These are phyloP conservation scores for Umbelopsis vinacea DNA, from an alignment of 192 early-diverging fungal species.

Conservation along the genomic window DNA sequence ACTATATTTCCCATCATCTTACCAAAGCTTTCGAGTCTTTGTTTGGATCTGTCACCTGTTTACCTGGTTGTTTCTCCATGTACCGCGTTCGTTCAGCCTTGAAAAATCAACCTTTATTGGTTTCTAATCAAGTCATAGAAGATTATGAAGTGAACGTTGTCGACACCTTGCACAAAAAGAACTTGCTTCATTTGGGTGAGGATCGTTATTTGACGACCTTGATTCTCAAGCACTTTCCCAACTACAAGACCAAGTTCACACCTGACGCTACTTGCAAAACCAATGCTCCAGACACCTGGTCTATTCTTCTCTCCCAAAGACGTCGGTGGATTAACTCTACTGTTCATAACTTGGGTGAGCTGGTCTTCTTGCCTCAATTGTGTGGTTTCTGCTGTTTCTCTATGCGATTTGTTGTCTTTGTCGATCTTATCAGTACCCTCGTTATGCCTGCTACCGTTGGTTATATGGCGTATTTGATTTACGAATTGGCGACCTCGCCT, in stretches of 20 bases:
- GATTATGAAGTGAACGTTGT: slow-evolving; percentile 95
- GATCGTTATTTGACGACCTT: slow-evolving; percentile 97
- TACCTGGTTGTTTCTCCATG: slow-evolving; percentile 99
- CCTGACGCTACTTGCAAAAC: slow-evolving; percentile 93
- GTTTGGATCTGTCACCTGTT: slow-evolving; percentile 96
- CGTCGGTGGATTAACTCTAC: slow-evolving; percentile 99
- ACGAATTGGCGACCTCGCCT: slow-evolving; percentile 59
- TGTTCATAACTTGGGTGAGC: slow-evolving; percentile 97
- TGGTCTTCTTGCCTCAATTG: slow-evolving; percentile 90
- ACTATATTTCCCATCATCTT: slow-evolving; percentile 97
- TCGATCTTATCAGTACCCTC: slow-evolving; percentile 92
- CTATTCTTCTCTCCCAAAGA: slow-evolving; percentile 93
- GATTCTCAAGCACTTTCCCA: slow-evolving; percentile 97
- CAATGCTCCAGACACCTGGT: slow-evolving; percentile 92
- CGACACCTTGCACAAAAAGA: slow-evolving; percentile 98
- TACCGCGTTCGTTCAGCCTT: slow-evolving; percentile 92
- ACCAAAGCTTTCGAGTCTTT: slow-evolving; percentile 98
- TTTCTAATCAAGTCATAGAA: slow-evolving; percentile 84
- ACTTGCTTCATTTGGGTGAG: slow-evolving; percentile 96
- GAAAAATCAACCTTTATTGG: slow-evolving; percentile 89
- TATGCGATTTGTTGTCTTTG: slow-evolving; percentile 94
- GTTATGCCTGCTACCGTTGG: slow-evolving; percentile 91
- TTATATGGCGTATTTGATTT: slow-evolving; percentile 87
- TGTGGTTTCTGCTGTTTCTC: slow-evolving; percentile 98
- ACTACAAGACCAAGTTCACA: slow-evolving; percentile 92